Evolutionary conservation across 495 filamentous ascomycete genomes (phyloP), one percentile per base, ranked within the genome.

Genomic region (Letharia lupina): DNA sequence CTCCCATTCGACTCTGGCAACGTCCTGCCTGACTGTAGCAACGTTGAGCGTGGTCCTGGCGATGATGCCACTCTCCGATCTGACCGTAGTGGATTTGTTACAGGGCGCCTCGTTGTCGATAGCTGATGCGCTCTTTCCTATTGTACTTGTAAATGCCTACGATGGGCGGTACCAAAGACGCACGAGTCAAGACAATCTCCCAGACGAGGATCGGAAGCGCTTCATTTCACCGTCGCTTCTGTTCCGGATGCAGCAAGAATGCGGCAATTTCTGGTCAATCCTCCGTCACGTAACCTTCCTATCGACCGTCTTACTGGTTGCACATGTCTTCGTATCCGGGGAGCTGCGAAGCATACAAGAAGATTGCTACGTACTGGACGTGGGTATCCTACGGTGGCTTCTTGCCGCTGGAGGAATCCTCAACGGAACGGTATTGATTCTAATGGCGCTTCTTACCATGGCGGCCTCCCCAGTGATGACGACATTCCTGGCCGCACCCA

Each of bases 341-440:
- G 67, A 69, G 37, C 48, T 50, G 12, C 41, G 48, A 20, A n/a
- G 40, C 41, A 63, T 66, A 13, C 40, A 16, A 20, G 42, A 50
- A n/a, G 60, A 69, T 7, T 66, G 64, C 40, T 69, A 69, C 28
- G 64, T 69, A 54, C 35, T 69, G 10, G 63, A 60, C 28, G 63
- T 65, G 2, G 16, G 16, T 23, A 45, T 15, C 2, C 6, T 59
- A 40, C 47, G 63, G 39, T 11, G 45, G 3, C 18, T 65, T 0
- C 56, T 65, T 35, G 33, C 47, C 0, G 35, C 28, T 28, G 58
- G 63, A 16, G 63, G 63, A 56, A 45, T 58, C 54, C 42, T 65
- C 10, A 65, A 60, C 15, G 63, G 54, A 10, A 16, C 56, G 2
- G 35, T 58, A 8, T 18, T 65, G 2, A 37, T 57, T 11, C 20